Conservation (phyloP, 1,284 basidiomycete species). For the Abortiporus biennis region DNA sequence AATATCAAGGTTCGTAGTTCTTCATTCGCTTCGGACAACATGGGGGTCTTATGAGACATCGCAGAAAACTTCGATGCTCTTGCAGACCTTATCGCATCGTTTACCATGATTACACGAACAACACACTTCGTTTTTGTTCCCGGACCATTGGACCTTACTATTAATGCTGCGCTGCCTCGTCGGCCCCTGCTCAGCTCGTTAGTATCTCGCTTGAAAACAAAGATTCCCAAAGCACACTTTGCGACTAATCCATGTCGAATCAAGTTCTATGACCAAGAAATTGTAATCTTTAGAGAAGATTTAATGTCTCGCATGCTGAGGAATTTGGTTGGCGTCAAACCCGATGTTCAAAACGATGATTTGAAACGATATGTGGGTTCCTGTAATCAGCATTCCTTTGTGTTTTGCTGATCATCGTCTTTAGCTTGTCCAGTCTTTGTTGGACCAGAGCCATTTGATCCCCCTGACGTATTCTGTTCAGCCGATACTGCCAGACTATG, state of each 20-base stretch:
- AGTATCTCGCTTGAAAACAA: constrained; percentile 58
- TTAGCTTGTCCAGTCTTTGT: constrained; percentile 88
- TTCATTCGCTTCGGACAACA: neutral
- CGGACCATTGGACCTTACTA: constrained; percentile 85
- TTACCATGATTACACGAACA: constrained; percentile 67
- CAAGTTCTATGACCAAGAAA: constrained; percentile 94
- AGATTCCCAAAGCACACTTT: constrained; percentile 77
- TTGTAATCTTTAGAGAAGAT: constrained; percentile 93
- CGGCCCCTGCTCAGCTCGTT: constrained; percentile 74
- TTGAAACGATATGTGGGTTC: constrained; percentile 79
- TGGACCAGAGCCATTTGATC: constrained; percentile 89
- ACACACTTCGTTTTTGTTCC: constrained; percentile 95
- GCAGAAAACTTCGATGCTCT: constrained; percentile 83
- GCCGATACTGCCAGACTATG: constrained; percentile 87
- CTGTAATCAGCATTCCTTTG: neutral
- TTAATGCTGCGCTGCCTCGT: constrained; percentile 74
- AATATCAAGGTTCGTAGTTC: constrained; percentile 68
- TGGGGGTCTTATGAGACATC: neutral
- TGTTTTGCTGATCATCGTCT: neutral
- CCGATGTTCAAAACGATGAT: constrained; percentile 66
- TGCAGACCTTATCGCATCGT: constrained; percentile 79
- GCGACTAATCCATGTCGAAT: constrained; percentile 92
- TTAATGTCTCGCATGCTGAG: constrained; percentile 91
- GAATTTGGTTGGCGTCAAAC: constrained; percentile 85
- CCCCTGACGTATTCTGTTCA: constrained; percentile 83